Conservation (phyloP, 2,329 filamentous ascomycete genomes). For the Sporothrix sp. region DNA sequence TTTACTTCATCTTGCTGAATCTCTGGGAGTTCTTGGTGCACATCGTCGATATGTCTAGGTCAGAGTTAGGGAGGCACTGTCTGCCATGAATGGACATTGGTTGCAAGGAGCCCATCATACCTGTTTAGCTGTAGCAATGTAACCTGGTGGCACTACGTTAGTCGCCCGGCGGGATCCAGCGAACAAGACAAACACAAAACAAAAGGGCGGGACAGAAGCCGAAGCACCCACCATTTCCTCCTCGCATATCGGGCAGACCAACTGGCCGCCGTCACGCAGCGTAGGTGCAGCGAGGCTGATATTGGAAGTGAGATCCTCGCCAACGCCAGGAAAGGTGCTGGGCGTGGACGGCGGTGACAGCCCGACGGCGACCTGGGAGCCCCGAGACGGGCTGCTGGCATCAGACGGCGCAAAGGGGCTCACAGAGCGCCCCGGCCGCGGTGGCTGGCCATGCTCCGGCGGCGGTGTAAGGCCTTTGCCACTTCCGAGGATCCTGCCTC, state of each 20-base stretch:
- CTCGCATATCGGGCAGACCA: constrained; percentile 94
- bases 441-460: constrained; percentile 24
- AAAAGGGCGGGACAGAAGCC: background rate
- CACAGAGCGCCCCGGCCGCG: constrained; percentile 37
- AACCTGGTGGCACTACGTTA: constrained; percentile 45
- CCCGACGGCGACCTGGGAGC: constrained; percentile 46
- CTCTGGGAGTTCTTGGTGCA: constrained; percentile 79
- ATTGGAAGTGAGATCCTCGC: constrained; percentile 71
- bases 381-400: constrained; percentile 64
- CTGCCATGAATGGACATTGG: background rate
- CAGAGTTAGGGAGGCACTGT: background rate
- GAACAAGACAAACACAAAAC: background rate
- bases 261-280: constrained; percentile 49
- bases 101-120: constrained; percentile 25
- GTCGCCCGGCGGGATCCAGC: background rate
- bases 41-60: constrained; percentile 63
- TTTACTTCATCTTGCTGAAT: constrained; percentile 89
- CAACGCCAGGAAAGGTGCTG: constrained; percentile 58
- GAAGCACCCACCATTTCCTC: constrained; percentile 78
- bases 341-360: constrained; percentile 48
- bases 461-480: constrained; percentile 71
- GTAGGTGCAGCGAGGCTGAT: constrained; percentile 56
- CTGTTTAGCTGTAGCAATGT: constrained; percentile 87
- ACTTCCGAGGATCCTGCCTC: constrained; percentile 82
- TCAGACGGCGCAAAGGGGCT: constrained; percentile 48